A percentile compares a stretch with the other conserved stretches of the same genome.
Conservation (phyloP, 352 stramenopile genomes). For the Peronospora belbahrii region DNA sequence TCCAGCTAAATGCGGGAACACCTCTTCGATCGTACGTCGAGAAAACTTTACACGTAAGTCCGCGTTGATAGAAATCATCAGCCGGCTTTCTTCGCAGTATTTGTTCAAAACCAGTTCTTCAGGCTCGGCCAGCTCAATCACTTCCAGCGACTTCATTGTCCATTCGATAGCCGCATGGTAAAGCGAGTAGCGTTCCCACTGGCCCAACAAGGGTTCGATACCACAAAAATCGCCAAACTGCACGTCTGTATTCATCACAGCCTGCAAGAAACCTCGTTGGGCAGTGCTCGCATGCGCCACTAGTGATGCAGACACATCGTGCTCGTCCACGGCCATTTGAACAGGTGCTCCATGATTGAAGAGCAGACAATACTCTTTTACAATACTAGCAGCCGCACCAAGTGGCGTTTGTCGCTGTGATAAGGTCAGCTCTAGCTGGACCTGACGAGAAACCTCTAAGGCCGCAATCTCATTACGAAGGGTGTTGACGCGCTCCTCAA, state of each 20-base stretch:
- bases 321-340: constrained; percentile 24
- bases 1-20: constrained; percentile 39
- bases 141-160: constrained; percentile 34
- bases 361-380: constrained; percentile 44
- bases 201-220: constrained; percentile 30
- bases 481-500: constrained; percentile 28
- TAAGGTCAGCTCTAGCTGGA: constrained; percentile 25
- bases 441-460: constrained; percentile 26
- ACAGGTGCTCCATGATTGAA: constrained; percentile 45
- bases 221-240: constrained; percentile 39
- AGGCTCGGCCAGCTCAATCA: constrained; percentile 19
- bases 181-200: constrained; percentile 54
- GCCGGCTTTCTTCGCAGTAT: constrained; percentile 17
- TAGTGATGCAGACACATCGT: constrained; percentile 10
- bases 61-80: constrained; percentile 25
- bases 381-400: constrained; percentile 24
- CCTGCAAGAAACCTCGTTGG: constrained; percentile 32
- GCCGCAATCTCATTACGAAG: constrained; percentile 43
- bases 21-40: constrained; percentile 39
- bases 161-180: constrained; percentile 39
- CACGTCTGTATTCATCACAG: constrained; percentile 31
- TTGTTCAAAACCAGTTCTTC: constrained; percentile 10
- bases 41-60: constrained; percentile 37
- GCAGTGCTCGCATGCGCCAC: constrained; percentile 15
- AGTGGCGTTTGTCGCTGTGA: constrained; percentile 15